Conservation (phyloP, 768 basidiomycete genomes). For the Tubosaeta brunneosetosa region DNA sequence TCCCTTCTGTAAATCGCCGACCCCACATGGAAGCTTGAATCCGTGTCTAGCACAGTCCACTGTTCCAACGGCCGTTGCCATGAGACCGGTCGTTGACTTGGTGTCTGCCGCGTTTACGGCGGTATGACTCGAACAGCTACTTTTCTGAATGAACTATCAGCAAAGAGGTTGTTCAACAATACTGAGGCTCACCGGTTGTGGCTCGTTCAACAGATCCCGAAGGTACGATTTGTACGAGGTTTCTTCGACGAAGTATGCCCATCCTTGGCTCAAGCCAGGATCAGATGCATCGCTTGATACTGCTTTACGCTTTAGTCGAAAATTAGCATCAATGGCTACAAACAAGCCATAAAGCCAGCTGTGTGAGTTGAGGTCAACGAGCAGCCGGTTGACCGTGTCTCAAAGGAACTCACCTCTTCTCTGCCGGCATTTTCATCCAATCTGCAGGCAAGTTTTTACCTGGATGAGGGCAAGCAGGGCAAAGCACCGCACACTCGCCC, state of each 20-base stretch:
- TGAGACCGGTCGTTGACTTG: not conserved
- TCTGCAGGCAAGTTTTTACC: not conserved
- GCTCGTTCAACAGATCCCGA: too few relatives aligned
- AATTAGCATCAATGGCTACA: constrained; percentile 6
- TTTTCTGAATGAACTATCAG: not conserved
- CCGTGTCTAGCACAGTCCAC: constrained; percentile 1
- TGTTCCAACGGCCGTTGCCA: not conserved
- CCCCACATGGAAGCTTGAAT: not conserved
- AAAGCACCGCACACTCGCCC: constrained; percentile 1
- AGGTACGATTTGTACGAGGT: constrained; percentile 10
- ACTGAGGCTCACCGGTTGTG: too few relatives aligned
- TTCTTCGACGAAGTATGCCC: constrained; percentile 21
- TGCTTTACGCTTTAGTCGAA: constrained; percentile 16
- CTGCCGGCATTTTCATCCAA: not conserved
- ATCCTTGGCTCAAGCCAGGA: constrained; percentile 10
- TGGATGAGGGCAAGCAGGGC: constrained; percentile 3
- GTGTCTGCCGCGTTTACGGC: constrained; percentile 2
- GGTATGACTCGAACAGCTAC: not conserved
- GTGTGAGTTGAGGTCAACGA: too few relatives aligned
- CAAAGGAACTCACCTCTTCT: not conserved
- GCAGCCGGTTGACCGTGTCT: too few relatives aligned
- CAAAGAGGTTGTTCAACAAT: too few relatives aligned
- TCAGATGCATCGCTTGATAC: constrained; percentile 12
- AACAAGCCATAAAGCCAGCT: constrained; percentile 22
- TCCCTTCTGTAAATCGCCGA: not conserved